These are phyloP conservation scores for Elsinoe fawcettii DNA, from an alignment of 2,329 filamentous ascomycete genomes.

Conservation along the genomic window DNA sequence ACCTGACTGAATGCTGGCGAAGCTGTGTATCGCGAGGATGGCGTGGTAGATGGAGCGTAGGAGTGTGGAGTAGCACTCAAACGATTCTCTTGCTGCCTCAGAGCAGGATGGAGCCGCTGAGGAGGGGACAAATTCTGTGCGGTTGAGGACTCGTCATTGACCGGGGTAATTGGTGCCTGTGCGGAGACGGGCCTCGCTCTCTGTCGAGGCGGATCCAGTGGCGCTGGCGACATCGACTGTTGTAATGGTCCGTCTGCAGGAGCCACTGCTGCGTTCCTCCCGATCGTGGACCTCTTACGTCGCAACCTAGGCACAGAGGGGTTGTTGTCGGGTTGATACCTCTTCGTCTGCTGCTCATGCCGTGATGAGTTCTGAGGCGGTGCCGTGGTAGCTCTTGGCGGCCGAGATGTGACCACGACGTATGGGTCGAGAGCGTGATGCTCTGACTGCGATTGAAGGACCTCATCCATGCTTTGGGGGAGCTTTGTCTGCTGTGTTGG, in stretches of 20 bases:
- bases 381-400: not conserved
- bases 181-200: not conserved
- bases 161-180: not conserved
- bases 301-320: not conserved
- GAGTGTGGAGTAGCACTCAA: slow-evolving; percentile 5
- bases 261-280: not conserved
- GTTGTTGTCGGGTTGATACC: not conserved
- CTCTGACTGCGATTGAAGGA: not conserved
- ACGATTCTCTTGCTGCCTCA: slow-evolving; percentile 41
- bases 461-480: slow-evolving; percentile 7
- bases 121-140: slow-evolving; percentile 29
- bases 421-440: not conserved
- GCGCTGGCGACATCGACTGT: not conserved
- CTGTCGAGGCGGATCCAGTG: not conserved
- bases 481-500: not conserved
- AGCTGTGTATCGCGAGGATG: slow-evolving; percentile 67
- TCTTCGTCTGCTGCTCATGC: not conserved
- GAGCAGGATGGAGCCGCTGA: slow-evolving; percentile 50
- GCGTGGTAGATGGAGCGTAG: slow-evolving; percentile 60
- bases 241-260: not conserved
- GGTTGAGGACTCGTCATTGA: not conserved
- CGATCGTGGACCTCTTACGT: slow-evolving; percentile 9
- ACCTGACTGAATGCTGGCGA: slow-evolving; percentile 66
- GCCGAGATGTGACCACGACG: not conserved
- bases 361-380: not conserved